Evolutionary conservation across 108 stramenopile genomes (phyloP).

Genomic region (Pinguiococcus pyrenoidosus): DNA sequence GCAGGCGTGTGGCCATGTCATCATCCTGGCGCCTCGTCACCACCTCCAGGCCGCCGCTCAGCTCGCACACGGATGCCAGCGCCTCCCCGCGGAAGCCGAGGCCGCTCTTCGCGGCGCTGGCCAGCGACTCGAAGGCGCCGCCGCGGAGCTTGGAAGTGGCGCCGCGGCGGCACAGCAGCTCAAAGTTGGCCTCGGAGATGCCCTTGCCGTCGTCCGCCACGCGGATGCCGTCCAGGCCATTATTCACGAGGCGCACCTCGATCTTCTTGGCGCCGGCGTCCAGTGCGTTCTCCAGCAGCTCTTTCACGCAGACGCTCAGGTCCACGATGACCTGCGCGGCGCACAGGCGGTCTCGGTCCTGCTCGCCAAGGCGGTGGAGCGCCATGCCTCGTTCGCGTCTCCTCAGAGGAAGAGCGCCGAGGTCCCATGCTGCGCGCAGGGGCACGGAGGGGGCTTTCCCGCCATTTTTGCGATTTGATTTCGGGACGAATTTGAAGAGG

Average conservation of each 20-base stretch:
- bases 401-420: no score
- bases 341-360: conserved; percentile 12
- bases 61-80: conserved; percentile 40
- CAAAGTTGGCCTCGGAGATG: conserved; percentile 7
- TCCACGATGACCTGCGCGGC: conserved; percentile 35
- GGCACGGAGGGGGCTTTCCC: no score
- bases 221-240: conserved; percentile 30
- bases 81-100: no score
- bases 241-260: conserved; percentile 2
- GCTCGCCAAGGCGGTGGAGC: neutral
- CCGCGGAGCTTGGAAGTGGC: neutral
- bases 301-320: conserved; percentile 40
- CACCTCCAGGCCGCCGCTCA: conserved; percentile 27
- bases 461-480: no score
- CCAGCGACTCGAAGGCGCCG: neutral
- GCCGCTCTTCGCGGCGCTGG: no score
- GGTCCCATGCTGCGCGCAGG: no score
- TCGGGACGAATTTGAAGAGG: no score
- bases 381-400: no score
- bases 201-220: conserved; percentile 36
- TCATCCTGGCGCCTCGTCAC: conserved; percentile 26
- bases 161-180: neutral
- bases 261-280: conserved; percentile 14
- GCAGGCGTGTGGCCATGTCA: conserved; percentile 16
- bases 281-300: conserved; percentile 46